Percentiles rank a stretch among this genome's conserved stretches.
phyloP scores from a whole-genome alignment of 2,329 filamentous ascomycete species.

The Teratosphaeria destructans region DNA sequence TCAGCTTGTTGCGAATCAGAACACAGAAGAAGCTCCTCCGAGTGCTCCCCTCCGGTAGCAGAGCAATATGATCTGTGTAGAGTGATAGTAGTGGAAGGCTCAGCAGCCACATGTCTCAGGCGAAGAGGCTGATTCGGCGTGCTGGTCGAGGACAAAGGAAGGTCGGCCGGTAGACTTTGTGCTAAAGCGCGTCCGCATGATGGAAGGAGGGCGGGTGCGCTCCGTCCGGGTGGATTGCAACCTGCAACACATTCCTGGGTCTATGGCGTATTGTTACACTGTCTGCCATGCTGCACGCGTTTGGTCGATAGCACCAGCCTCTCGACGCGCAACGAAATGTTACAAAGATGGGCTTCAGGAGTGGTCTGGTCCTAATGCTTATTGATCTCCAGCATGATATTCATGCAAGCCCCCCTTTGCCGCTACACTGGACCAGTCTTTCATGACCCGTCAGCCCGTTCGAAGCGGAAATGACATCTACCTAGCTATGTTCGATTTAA shows the following conservation, averaged over 20 bases:
- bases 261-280: too few relatives aligned
- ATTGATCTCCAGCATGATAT: too few relatives aligned
- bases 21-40: background rate
- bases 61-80: background rate
- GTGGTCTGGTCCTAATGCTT: too few relatives aligned
- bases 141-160: background rate
- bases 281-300: too few relatives aligned
- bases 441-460: too few relatives aligned
- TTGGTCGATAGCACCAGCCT: too few relatives aligned
- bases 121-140: background rate
- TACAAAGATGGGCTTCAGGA: too few relatives aligned
- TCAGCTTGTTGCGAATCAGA: background rate
- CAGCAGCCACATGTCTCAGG: background rate
- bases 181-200: background rate
- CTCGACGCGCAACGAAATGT: too few relatives aligned
- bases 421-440: too few relatives aligned
- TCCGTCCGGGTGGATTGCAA: background rate
- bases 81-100: background rate
- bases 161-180: background rate
- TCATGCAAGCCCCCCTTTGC: too few relatives aligned
- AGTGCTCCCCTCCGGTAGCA: background rate
- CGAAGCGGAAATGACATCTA: too few relatives aligned
- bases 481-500: too few relatives aligned
- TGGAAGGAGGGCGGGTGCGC: background rate
- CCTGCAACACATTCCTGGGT: background rate